phyloP scores from a whole-genome alignment of 2,329 filamentous ascomycete species.

The Lasiodiplodia hormozganensis region DNA sequence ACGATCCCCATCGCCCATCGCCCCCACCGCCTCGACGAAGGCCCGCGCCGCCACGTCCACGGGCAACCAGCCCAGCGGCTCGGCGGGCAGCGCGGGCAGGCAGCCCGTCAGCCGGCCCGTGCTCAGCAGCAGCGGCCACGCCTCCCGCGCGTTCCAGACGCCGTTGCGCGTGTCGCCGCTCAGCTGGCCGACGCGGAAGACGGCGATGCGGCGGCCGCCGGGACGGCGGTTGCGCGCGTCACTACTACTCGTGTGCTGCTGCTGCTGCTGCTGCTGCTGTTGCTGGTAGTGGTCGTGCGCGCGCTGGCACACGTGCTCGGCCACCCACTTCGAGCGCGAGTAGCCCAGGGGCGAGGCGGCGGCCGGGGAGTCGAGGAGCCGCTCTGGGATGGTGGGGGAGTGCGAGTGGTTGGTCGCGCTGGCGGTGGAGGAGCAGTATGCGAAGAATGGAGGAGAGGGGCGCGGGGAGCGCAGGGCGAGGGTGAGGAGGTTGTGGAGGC shows the following conservation, averaged over 20 bases:
- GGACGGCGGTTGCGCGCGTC: constrained; percentile 42
- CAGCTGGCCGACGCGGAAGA: constrained; percentile 52
- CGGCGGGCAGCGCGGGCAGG: constrained; percentile 39
- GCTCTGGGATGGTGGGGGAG: constrained; percentile 46
- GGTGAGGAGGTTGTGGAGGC: constrained; percentile 57
- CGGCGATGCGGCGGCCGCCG: constrained; percentile 40
- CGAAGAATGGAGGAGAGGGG: constrained; percentile 45
- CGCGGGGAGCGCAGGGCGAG: constrained; percentile 49
- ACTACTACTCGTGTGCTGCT: background rate
- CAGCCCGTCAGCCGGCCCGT: constrained; percentile 39
- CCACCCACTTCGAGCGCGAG: constrained; percentile 63
- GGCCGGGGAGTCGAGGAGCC: constrained; percentile 48
- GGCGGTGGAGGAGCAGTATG: constrained; percentile 62
- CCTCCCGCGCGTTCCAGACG: constrained; percentile 42
- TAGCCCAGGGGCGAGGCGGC: constrained; percentile 61
- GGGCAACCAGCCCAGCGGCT: constrained; percentile 43
- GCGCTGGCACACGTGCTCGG: constrained; percentile 58
- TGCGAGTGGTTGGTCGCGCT: constrained; percentile 46
- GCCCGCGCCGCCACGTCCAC: constrained; percentile 51
- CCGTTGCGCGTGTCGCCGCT: constrained; percentile 41
- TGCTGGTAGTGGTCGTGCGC: constrained; percentile 39
- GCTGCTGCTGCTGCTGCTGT: background rate
- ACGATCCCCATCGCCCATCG: constrained; percentile 4
- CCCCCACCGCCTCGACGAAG: constrained; percentile 44
- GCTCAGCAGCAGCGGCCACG: constrained; percentile 47